phyloP scores from a whole-genome alignment of 73 alveolate genomes.

The Urostyla sp. region DNA sequence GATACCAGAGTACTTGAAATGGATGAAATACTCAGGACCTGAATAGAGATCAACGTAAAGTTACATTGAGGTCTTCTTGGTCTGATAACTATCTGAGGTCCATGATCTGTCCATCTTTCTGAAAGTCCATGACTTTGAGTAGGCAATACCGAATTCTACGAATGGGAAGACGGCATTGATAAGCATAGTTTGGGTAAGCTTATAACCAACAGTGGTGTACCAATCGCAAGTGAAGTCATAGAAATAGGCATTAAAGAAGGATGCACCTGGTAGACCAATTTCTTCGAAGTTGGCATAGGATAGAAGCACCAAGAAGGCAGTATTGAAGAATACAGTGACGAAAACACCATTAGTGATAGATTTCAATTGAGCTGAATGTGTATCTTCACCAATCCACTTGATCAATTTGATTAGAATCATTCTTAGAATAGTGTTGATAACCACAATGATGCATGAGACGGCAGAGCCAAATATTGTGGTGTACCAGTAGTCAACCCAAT shows the following conservation, averaged over 20 bases:
- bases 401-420: slow-evolving; percentile 4
- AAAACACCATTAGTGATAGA: slow-evolving; percentile 50
- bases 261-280: slow-evolving; percentile 20
- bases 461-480: slow-evolving; percentile 33
- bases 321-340: slow-evolving; percentile 57
- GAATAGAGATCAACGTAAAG: slow-evolving; percentile 67
- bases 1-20: slow-evolving; percentile 71
- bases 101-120: slow-evolving; percentile 52
- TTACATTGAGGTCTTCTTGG: slow-evolving; percentile 62
- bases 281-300: slow-evolving; percentile 65
- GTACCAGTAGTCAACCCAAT: slow-evolving; percentile 2
- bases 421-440: slow-evolving; percentile 48
- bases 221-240: slow-evolving; percentile 60
- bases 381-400: slow-evolving; percentile 47
- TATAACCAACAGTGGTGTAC: slow-evolving; percentile 68
- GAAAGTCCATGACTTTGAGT: neutral
- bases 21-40: slow-evolving; percentile 80
- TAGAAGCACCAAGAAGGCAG: slow-evolving; percentile 58
- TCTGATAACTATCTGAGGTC: slow-evolving; percentile 11
- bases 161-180: slow-evolving; percentile 59
- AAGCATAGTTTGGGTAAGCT: slow-evolving; percentile 55
- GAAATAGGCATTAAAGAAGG: slow-evolving; percentile 58
- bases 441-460: slow-evolving; percentile 35
- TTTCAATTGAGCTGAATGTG: slow-evolving; percentile 36
- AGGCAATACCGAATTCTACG: slow-evolving; percentile 37